Percentiles rank a stretch among this genome's conserved stretches.
phyloP scores from a whole-genome alignment of 1,139 yeast genomes.

The Kodamaea sp. region DNA sequence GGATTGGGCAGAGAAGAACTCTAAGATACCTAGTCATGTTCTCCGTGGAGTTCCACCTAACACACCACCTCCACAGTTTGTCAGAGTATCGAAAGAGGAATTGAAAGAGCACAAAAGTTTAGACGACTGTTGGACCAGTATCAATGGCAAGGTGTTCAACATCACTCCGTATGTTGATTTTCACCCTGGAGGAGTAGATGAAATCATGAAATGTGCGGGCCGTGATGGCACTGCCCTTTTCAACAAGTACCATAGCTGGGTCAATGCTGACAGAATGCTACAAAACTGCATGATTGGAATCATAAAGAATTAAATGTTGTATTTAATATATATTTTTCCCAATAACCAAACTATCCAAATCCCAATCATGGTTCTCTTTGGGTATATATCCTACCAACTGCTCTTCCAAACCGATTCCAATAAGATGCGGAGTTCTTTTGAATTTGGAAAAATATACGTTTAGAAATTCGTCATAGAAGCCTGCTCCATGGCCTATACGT shows the following conservation, averaged over 20 bases:
- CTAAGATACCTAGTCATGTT: constrained; percentile 28
- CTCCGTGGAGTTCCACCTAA: constrained; percentile 42
- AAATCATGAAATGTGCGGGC: constrained; percentile 80
- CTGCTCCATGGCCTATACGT: constrained; percentile 91
- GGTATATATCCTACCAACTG: constrained; percentile 67
- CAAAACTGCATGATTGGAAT: constrained; percentile 78
- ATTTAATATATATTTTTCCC: constrained; percentile 4
- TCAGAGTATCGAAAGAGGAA: constrained; percentile 61
- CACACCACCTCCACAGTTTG: constrained; percentile 44
- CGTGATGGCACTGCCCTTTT: constrained; percentile 81
- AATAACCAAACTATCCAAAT: constrained; percentile 59
- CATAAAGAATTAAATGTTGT: constrained; percentile 12
- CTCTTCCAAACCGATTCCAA: constrained; percentile 72
- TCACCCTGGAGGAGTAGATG: constrained; percentile 92
- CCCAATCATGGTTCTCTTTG: constrained; percentile 68
- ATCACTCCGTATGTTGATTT: constrained; percentile 77
- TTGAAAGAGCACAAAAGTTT: constrained; percentile 56
- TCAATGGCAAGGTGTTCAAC: constrained; percentile 82
- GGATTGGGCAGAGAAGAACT: constrained; percentile 76
- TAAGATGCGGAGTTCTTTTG: constrained; percentile 39
- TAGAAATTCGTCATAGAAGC: constrained; percentile 83
- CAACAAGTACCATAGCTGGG: constrained; percentile 86
- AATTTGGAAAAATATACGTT: constrained; percentile 44
- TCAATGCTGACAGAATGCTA: constrained; percentile 78
- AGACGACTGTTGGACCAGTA: constrained; percentile 84